These are phyloP conservation scores for Neonectria magnoliae DNA, from an alignment of 2,329 filamentous ascomycete genomes.

Conservation along the genomic window DNA sequence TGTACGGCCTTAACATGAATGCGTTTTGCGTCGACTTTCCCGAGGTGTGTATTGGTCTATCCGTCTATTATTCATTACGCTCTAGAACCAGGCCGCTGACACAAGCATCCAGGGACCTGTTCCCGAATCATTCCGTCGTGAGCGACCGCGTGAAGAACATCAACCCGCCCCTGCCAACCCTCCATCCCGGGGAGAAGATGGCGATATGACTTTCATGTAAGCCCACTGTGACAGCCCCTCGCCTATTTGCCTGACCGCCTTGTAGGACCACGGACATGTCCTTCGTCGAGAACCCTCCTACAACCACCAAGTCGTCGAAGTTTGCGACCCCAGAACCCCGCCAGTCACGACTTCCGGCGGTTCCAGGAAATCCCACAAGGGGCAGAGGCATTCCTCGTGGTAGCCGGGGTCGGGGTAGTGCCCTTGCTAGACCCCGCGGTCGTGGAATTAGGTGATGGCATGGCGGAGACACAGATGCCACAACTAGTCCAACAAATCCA, in stretches of 20 bases:
- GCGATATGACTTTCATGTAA: constrained; percentile 87
- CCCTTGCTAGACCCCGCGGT: constrained; percentile 57
- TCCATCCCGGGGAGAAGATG: constrained; percentile 54
- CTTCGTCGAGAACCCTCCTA: constrained; percentile 84
- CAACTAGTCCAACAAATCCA: background rate
- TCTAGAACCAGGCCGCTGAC: constrained; percentile 15
- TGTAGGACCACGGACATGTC: constrained; percentile 87
- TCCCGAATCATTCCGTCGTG: constrained; percentile 80
- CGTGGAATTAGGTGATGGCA: constrained; percentile 55
- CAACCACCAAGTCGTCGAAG: constrained; percentile 62
- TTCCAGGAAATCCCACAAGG: constrained; percentile 52
- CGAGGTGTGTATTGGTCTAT: constrained; percentile 67
- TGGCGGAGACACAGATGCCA: background rate
- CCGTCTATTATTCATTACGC: background rate
- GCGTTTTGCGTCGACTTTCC: constrained; percentile 98
- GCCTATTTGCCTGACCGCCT: constrained; percentile 33
- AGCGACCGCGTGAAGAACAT: constrained; percentile 66
- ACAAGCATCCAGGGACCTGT: constrained; percentile 74
- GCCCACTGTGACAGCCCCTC: constrained; percentile 39
- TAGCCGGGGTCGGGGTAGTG: constrained; percentile 54
- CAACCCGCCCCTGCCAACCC: constrained; percentile 30
- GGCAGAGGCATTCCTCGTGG: constrained; percentile 42
- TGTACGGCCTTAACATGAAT: constrained; percentile 99
- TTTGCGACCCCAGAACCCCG: constrained; percentile 55
- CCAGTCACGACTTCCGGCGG: constrained; percentile 59